Conservation (phyloP, 2,329 filamentous ascomycete species). For the Fonsecaea pugnacius region DNA sequence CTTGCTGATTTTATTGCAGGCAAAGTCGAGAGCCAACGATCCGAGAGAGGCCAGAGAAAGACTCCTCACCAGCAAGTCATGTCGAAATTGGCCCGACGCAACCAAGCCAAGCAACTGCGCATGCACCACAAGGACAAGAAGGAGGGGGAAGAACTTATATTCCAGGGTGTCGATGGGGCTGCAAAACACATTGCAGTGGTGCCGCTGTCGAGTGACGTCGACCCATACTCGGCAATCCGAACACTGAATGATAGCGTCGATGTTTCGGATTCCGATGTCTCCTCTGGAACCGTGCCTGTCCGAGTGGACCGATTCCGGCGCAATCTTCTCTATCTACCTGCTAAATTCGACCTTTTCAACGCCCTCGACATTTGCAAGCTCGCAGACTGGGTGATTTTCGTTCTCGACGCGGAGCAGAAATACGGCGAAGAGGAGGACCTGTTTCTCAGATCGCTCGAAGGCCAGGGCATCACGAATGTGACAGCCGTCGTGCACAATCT, state of each 20-base stretch:
- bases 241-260: slow-evolving; percentile 79
- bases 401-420: slow-evolving; percentile 80
- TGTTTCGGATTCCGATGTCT: slow-evolving; percentile 67
- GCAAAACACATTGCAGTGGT: slow-evolving; percentile 87
- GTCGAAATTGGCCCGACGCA: slow-evolving; percentile 94
- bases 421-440: slow-evolving; percentile 84
- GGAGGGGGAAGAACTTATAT: slow-evolving; percentile 76
- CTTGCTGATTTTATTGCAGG: slow-evolving; percentile 56
- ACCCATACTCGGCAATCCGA: slow-evolving; percentile 68
- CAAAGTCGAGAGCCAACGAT: slow-evolving; percentile 67
- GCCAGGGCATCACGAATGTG: slow-evolving; percentile 92
- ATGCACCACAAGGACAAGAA: slow-evolving; percentile 82
- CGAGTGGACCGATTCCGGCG: slow-evolving; percentile 92
- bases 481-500: slow-evolving; percentile 81
- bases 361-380: slow-evolving; percentile 84
- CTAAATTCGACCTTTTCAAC: slow-evolving; percentile 72
- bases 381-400: slow-evolving; percentile 87
- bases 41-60: slow-evolving; percentile 74
- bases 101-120: slow-evolving; percentile 90
- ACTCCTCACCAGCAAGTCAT: slow-evolving; percentile 95
- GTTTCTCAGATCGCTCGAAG: slow-evolving; percentile 83
- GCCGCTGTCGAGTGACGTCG: slow-evolving; percentile 75
- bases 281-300: slow-evolving; percentile 65
- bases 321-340: slow-evolving; percentile 81
- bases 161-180: slow-evolving; percentile 82